A percentile compares a stretch with the other conserved stretches of the same genome.
Conservation (phyloP, 2,329 filamentous ascomycete genomes). For the Coleophoma cylindrospora region DNA sequence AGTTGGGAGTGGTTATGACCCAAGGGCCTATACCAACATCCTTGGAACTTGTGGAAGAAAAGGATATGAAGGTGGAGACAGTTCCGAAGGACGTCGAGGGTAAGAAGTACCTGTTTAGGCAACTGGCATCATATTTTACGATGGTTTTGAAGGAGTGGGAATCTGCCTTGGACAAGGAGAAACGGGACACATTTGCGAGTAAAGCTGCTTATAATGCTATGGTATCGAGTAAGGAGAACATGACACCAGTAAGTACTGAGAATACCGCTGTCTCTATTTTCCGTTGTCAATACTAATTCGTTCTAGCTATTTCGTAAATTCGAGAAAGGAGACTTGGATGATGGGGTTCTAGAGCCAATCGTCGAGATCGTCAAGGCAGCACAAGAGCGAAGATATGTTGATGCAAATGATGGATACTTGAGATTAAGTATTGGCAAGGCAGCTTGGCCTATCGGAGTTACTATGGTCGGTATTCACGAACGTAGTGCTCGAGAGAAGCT, state of each 20-base stretch:
- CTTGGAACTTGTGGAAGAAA: slow-evolving; percentile 72
- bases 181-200: slow-evolving; percentile 65
- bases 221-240: slow-evolving; percentile 80
- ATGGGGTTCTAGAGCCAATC: slow-evolving; percentile 74
- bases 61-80: slow-evolving; percentile 77
- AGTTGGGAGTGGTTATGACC: slow-evolving; percentile 55
- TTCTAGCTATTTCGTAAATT: slow-evolving; percentile 78
- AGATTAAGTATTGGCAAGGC: slow-evolving; percentile 91
- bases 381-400: slow-evolving; percentile 86
- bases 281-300: slow-evolving; percentile 6
- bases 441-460: slow-evolving; percentile 98
- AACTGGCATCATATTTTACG: slow-evolving; percentile 92
- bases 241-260: slow-evolving; percentile 60
- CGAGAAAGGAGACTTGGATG: slow-evolving; percentile 74
- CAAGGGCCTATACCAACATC: slow-evolving; percentile 84
- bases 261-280: neutral
- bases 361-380: slow-evolving; percentile 89
- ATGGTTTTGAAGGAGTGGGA: slow-evolving; percentile 93
- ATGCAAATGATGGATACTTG: slow-evolving; percentile 94
- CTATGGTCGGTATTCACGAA: slow-evolving; percentile 99
- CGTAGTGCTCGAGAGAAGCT: slow-evolving; percentile 92
- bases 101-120: slow-evolving; percentile 71
- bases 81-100: slow-evolving; percentile 59
- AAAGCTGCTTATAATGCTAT: slow-evolving; percentile 80
- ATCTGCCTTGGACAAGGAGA: slow-evolving; percentile 64